Percentiles rank a stretch among this genome's conserved stretches.
phyloP scores from a whole-genome alignment of 2,329 filamentous ascomycete species.

The Fusarium floridanum region DNA sequence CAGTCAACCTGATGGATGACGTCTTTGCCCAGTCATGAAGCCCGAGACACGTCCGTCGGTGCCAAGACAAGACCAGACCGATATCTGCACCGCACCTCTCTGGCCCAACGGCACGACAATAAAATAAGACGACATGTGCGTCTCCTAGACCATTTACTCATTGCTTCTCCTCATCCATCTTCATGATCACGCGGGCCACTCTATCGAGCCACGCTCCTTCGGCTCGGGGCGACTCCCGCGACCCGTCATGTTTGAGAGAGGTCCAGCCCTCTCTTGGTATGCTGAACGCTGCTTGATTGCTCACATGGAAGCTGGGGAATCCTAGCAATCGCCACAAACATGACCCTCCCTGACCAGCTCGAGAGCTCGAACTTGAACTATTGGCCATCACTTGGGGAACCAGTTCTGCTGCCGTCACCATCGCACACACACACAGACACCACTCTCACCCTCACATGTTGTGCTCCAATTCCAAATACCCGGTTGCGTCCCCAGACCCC shows the following conservation, averaged over 20 bases:
- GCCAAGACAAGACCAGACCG: background rate
- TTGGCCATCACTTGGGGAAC: constrained; percentile 15
- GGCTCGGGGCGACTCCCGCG: constrained; percentile 28
- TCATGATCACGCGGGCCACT: constrained; percentile 9
- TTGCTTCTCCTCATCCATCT: constrained; percentile 7
- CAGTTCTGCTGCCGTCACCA: background rate
- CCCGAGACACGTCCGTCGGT: background rate
- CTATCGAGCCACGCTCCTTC: constrained; percentile 19
- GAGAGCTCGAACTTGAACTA: constrained; percentile 11
- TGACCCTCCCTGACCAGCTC: constrained; percentile 6
- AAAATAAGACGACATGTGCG: constrained; percentile 10
- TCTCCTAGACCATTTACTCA: constrained; percentile 5
- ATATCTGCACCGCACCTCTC: background rate
- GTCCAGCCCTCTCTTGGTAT: constrained; percentile 25
- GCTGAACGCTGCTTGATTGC: constrained; percentile 3
- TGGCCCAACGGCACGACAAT: background rate
- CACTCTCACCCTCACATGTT: background rate
- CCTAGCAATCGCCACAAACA: constrained; percentile 21
- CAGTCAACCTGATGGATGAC: background rate
- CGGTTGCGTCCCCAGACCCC: background rate
- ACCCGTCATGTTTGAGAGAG: constrained; percentile 3
- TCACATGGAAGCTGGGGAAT: constrained; percentile 8
- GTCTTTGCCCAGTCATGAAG: background rate
- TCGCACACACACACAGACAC: background rate
- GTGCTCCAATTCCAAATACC: constrained; percentile 7